phyloP scores from a whole-genome alignment of 441 rosid genomes.

The Erodium chrysanthum region DNA sequence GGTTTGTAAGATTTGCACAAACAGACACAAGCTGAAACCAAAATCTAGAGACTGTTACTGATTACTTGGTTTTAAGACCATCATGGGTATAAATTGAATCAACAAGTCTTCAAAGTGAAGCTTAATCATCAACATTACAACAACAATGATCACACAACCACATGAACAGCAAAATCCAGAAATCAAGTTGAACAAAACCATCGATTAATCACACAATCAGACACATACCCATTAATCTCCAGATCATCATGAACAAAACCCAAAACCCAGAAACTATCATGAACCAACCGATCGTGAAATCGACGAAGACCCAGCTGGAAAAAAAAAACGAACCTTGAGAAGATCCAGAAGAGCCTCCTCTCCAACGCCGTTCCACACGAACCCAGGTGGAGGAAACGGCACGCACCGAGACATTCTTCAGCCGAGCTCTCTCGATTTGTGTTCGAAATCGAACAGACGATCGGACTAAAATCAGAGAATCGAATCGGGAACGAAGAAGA shows the following conservation, averaged over 20 bases:
- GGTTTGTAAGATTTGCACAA: background rate
- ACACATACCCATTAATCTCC: background rate
- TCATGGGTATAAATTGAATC: background rate
- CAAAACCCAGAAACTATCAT: background rate
- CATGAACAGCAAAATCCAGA: background rate
- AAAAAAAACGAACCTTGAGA: slow-evolving; percentile 2
- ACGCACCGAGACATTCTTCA: slow-evolving; percentile 22
- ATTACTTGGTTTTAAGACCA: background rate
- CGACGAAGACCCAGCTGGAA: background rate
- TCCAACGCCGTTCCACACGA: slow-evolving; percentile 10
- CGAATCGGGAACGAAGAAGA: background rate
- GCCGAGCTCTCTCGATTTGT: background rate
- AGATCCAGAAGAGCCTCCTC: slow-evolving; percentile 1
- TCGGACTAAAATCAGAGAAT: background rate
- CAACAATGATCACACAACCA: too few species aligned
- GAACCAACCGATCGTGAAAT: background rate
- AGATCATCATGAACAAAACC: background rate
- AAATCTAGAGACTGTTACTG: background rate
- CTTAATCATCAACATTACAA: too few species aligned
- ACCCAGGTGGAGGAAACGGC: slow-evolving; percentile 21
- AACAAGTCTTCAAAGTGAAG: background rate
- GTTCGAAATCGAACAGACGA: background rate
- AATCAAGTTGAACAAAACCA: background rate
- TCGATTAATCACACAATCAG: background rate
- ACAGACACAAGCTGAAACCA: too few species aligned